phyloP scores from a whole-genome alignment of 306 rosid genomes.

The Hylodesmum podocarpum region DNA sequence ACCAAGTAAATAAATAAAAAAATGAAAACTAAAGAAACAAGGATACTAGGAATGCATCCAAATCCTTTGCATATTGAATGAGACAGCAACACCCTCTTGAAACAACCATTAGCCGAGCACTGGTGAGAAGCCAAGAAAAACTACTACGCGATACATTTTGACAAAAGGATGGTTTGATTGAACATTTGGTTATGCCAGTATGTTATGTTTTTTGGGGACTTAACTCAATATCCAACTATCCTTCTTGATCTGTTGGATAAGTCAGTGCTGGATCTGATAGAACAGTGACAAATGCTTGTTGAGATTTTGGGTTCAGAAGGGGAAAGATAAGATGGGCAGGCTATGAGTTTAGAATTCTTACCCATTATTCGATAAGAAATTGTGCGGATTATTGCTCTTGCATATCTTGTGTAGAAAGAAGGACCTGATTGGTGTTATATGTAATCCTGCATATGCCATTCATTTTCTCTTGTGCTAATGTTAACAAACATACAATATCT shows the following conservation, averaged over 20 bases:
- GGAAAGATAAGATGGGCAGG: neutral
- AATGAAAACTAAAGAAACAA: neutral
- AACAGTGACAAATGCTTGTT: neutral
- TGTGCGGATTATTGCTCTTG: neutral
- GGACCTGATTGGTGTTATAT: conserved; percentile 11
- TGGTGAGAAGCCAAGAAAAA: neutral
- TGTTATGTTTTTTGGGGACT: neutral
- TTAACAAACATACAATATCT: neutral
- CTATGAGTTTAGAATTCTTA: neutral
- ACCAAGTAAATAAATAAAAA: neutral
- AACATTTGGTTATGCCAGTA: neutral
- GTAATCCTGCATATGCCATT: neutral
- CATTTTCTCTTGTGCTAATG: neutral
- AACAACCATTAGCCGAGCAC: neutral
- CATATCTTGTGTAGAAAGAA: neutral
- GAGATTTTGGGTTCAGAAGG: conserved; percentile 12
- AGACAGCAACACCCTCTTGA: neutral
- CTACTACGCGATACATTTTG: too few relatives aligned
- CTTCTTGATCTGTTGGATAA: neutral
- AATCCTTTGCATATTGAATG: neutral
- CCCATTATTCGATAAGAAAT: neutral
- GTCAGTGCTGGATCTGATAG: neutral
- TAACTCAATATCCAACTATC: neutral
- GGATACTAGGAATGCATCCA: conserved; percentile 4
- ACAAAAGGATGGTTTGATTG: neutral